Base-by-base conservation (phyloP, 768 basidiomycete genomes). In the Agrocybe praecox region DNA sequence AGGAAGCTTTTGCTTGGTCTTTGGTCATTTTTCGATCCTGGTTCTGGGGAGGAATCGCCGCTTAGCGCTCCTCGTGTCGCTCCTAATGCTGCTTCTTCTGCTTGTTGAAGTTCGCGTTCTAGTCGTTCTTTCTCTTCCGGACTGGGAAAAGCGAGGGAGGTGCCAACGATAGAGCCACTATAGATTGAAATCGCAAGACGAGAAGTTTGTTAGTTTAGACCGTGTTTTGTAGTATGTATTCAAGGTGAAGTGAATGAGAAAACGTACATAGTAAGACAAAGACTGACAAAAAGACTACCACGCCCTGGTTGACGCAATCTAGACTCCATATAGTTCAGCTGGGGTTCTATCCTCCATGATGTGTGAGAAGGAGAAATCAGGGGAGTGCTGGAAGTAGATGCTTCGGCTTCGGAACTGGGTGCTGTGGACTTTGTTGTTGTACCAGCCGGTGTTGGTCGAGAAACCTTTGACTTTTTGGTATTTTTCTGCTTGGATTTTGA, bases 291-390 rank as follows among this genome's bases (percentile, higher is more conserved):
- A n/a, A 58, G 18, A 12, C 21, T 19, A 2, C 14, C 14, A 21
- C 40, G 19, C 12, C 44, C 11, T 18, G 24, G 40, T 19, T 46
- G 34, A 14, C 26, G 47, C 3, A 54, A 10, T 22, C 34, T 53
- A 19, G 52, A 42, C 1, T 46, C 29, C 52, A 46, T 53, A n/a
- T 45, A 58, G 21, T 46, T 23, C 6, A 58, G 2, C 2, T 48
- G 46, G 1, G 57, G 42, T 29, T 58, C 57, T 17, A 58, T 58
- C 17, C 43, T 22, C 52, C 52, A 58, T 8, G 48, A 15, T 45
- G 21, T 50, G 36, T 3, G 15, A 18, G 32, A 29, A 17, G 3
- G 6, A n/a, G 33, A 33, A 26, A 10, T n/a, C n/a, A 32, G 14
- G 29, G 14, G 15, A 17, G 9, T 17, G 11, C 22, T 18, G 15